phyloP scores from a whole-genome alignment of 768 basidiomycete species.

The Mycena olivaceomarginata region DNA sequence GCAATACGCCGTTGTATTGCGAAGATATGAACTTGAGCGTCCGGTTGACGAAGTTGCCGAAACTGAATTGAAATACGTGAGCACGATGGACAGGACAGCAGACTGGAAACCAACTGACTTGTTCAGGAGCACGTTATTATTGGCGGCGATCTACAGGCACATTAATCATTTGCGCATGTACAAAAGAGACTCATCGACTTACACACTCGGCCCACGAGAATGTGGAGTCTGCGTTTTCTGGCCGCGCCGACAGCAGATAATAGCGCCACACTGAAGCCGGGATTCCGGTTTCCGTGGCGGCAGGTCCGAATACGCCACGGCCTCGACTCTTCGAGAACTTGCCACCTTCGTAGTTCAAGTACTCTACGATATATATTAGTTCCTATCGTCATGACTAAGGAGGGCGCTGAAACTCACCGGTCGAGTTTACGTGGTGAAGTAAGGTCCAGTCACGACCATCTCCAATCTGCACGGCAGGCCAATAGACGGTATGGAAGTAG shows the following conservation, averaged over 20 bases:
- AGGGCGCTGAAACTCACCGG: conserved; percentile 73
- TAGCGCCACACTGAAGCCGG: conserved; percentile 98
- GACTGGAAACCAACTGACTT: conserved; percentile 72
- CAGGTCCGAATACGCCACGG: conserved; percentile 97
- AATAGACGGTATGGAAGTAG: conserved; percentile 98
- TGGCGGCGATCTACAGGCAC: conserved; percentile 82
- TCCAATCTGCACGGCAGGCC: conserved; percentile 91
- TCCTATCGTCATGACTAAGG: neutral
- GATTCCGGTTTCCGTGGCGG: conserved; percentile 94
- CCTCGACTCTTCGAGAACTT: conserved; percentile 99
- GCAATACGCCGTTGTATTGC: conserved; percentile 87
- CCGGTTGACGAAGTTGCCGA: conserved; percentile 99
- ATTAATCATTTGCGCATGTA: neutral
- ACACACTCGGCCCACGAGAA: conserved; percentile 98
- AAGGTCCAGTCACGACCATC: conserved; percentile 96
- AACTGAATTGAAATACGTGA: conserved; percentile 63
- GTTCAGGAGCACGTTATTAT: conserved; percentile 95
- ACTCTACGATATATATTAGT: conserved; percentile 72
- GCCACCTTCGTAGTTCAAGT: conserved; percentile 97
- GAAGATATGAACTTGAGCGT: conserved; percentile 93
- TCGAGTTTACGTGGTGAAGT: conserved; percentile 95
- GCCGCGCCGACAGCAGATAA: conserved; percentile 93
- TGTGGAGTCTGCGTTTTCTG: conserved; percentile 95
- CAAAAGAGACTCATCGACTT: conserved; percentile 51
- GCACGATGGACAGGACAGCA: neutral